Percentiles rank a stretch among this genome's conserved stretches.
phyloP scores from a whole-genome alignment of 768 basidiomycete genomes.

The Hydnum rufescens region DNA sequence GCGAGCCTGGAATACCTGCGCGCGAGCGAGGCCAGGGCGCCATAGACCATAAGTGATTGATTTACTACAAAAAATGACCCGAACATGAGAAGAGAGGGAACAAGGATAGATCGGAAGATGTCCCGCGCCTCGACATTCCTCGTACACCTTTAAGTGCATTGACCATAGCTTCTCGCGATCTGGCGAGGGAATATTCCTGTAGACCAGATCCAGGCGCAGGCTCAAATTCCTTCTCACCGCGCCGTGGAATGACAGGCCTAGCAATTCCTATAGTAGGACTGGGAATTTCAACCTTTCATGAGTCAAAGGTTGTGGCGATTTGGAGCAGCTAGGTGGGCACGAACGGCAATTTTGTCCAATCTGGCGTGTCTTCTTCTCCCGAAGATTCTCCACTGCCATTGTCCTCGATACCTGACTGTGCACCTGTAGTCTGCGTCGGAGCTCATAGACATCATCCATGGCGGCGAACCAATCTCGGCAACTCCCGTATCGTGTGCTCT shows the following conservation, averaged over 20 bases:
- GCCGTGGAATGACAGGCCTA: constrained; percentile 71
- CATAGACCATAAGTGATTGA: constrained; percentile 63
- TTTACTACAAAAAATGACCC: constrained; percentile 37
- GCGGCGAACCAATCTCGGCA: too few relatives aligned
- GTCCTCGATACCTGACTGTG: too few relatives aligned
- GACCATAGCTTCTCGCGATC: constrained; percentile 72
- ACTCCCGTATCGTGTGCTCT: too few relatives aligned
- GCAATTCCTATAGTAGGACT: constrained; percentile 10
- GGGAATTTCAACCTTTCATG: too few relatives aligned
- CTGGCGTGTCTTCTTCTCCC: constrained; percentile 58
- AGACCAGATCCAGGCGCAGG: constrained; percentile 48
- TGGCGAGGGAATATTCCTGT: constrained; percentile 64
- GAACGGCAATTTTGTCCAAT: constrained; percentile 65
- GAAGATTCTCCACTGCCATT: constrained; percentile 30
- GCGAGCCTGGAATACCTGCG: constrained; percentile 47
- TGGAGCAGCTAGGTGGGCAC: constrained; percentile 10
- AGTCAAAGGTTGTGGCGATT: not conserved
- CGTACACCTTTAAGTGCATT: constrained; percentile 53
- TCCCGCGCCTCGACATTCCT: constrained; percentile 50
- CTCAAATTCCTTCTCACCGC: constrained; percentile 97
- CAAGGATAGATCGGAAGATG: not conserved
- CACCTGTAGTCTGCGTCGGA: too few relatives aligned
- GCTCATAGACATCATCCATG: too few relatives aligned
- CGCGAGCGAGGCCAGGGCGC: constrained; percentile 43
- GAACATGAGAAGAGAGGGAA: not conserved